Evolutionary conservation across 73 alveolate genomes (phyloP).

Genomic region (Tetrahymena thermophila): DNA sequence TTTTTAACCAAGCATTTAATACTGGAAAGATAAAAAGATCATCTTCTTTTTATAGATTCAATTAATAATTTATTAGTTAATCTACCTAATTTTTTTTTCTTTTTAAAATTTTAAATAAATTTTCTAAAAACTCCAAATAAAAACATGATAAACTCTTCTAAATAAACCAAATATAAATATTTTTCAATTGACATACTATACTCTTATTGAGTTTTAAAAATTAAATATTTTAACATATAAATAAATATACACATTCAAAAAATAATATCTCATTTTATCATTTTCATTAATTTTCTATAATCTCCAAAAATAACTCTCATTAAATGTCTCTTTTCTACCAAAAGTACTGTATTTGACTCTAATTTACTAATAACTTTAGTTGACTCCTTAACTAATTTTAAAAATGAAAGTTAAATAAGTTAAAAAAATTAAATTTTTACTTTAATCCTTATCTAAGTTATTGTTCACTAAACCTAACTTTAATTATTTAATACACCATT

Average conservation of each 20-base stretch:
- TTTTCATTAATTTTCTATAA: constrained; percentile 38
- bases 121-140: no score
- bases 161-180: no score
- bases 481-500: constrained; percentile 36
- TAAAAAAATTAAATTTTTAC: not conserved
- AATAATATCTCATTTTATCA: constrained; percentile 8
- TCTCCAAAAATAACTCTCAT: constrained; percentile 37
- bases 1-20: no score
- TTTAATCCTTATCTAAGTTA: not conserved
- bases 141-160: no score
- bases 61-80: no score
- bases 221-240: not conserved
- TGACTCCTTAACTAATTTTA: constrained; percentile 11
- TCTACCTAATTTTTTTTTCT: no score
- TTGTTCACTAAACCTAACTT: constrained; percentile 17
- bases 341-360: constrained; percentile 2
- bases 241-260: not conserved
- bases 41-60: no score
- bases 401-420: not conserved
- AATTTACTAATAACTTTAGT: constrained; percentile 8
- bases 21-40: no score
- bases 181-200: no score
- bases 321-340: constrained; percentile 24
- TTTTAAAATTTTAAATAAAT: no score
- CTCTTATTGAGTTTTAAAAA: not conserved